Base-by-base conservation (phyloP, 164 flowering plant species). In the Tetrastigma voinierianum region DNA sequence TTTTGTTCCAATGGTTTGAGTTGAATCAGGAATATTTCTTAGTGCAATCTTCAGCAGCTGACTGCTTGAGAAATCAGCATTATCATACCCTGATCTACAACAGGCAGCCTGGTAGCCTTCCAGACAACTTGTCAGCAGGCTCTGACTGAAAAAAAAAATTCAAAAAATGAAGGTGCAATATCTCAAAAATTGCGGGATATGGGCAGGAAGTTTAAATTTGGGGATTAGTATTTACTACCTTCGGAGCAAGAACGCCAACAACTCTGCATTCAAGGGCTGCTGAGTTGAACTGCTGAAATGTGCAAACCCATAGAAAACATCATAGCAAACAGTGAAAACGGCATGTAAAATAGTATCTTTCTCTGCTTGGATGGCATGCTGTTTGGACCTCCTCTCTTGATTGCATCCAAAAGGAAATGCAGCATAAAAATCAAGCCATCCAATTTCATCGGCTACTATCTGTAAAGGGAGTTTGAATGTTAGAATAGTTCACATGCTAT, bases 371-470 rank as follows among this genome's bases (percentile, higher is more conserved):
- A 72, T 74, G 9, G 81, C 59, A 64, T 78, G 83, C 25, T 76
- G 83, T 64, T 83, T 88, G n/a, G 18, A 66, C 65, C 79, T 68
- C n/a, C 75, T 77, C 17, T 75, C 87, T 48, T 70, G 75, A 57
- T 64, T 51, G 25, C 53, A 52, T 25, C 54, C 55, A 61, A 46
- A 19, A 66, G 72, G 64, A 67, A 62, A 74, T 56, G 72, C 59
- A 56, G 77, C 76, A 64, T 84, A 85, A 64, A 85, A 81, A 57
- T 86, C 81, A 16, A 89, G 77, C 91, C 94, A 89, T 61, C 88
- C 82, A 57, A 86, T 78, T 76, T 89, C 94, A 74, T 85, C 87
- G 62, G 64, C 64, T 54, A 89, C 87, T 13, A 88, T 80, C 93
- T 86, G 81, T 21, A 61, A 74, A 40, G 51, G 57, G 40, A 3